Evolutionary conservation across 805 yeast genomes (phyloP).

Genomic region (Yarrowia divulgata): DNA sequence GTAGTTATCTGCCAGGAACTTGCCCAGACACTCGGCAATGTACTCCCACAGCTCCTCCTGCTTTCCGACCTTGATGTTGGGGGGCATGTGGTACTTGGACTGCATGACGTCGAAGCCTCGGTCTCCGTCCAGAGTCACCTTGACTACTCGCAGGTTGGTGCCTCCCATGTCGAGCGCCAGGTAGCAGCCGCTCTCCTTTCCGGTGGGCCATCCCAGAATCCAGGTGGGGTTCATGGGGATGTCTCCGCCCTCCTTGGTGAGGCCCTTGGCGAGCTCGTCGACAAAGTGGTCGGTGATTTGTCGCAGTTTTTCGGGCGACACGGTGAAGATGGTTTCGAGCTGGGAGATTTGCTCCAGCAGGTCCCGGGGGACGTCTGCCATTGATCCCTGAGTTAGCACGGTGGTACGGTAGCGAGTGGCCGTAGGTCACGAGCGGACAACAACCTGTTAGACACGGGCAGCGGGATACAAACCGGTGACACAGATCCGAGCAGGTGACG

Average conservation of each 20-base stretch:
- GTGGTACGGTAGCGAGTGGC: background rate
- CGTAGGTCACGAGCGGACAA: no score
- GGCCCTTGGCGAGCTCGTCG: constrained; percentile 80
- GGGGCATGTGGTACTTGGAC: constrained; percentile 83
- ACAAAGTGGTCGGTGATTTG: constrained; percentile 78
- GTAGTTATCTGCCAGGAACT: constrained; percentile 74
- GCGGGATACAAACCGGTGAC: no score
- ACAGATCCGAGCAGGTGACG: no score
- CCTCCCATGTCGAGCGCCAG: constrained; percentile 97
- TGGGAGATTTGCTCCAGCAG: constrained; percentile 64
- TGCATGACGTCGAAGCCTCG: constrained; percentile 85
- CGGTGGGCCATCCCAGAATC: constrained; percentile 94
- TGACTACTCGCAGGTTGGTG: constrained; percentile 91
- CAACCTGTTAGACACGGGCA: no score
- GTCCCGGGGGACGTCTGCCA: constrained; percentile 70
- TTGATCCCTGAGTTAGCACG: constrained; percentile 55
- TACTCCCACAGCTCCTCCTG: constrained; percentile 82
- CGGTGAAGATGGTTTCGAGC: constrained; percentile 68
- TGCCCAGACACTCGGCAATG: constrained; percentile 80
- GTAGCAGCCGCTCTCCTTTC: constrained; percentile 86
- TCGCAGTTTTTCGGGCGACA: constrained; percentile 65
- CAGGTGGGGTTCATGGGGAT: constrained; percentile 98
- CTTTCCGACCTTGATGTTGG: constrained; percentile 76
- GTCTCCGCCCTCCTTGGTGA: constrained; percentile 72
- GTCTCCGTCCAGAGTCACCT: constrained; percentile 82